Conservation (phyloP, 768 basidiomycete species). For the Pisolithus sp. region DNA sequence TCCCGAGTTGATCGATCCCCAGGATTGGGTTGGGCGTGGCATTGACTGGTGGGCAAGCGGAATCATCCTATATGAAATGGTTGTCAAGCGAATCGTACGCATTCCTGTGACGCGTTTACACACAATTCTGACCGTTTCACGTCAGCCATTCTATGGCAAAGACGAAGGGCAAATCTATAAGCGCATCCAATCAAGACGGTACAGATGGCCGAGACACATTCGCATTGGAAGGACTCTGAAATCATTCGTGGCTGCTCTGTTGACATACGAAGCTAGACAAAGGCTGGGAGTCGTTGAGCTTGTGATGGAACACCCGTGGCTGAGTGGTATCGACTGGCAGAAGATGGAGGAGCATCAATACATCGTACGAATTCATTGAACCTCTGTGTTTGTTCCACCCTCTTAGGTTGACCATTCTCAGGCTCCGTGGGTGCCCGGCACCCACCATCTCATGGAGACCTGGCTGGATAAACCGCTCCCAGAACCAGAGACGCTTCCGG, state of each 20-base stretch:
- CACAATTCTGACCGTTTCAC: not conserved
- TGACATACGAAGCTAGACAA: constrained; percentile 29
- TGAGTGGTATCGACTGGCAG: constrained; percentile 41
- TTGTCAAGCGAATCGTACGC: constrained; percentile 31
- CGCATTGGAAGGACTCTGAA: constrained; percentile 36
- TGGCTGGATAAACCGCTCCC: constrained; percentile 39
- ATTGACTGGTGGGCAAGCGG: constrained; percentile 56
- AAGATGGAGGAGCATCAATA: constrained; percentile 39
- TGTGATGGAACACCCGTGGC: constrained; percentile 40
- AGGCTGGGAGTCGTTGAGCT: constrained; percentile 35
- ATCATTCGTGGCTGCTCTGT: constrained; percentile 36
- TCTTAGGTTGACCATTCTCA: constrained; percentile 14
- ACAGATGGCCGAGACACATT: constrained; percentile 34
- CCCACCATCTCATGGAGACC: constrained; percentile 17
- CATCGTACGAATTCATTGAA: constrained; percentile 31
- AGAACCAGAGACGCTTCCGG: constrained; percentile 31
- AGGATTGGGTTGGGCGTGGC: constrained; percentile 20
- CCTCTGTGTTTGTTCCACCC: not conserved
- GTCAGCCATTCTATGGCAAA: constrained; percentile 23
- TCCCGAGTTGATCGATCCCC: constrained; percentile 36
- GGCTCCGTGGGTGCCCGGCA: constrained; percentile 38
- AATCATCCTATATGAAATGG: constrained; percentile 47
- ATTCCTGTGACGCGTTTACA: not conserved
- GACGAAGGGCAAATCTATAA: constrained; percentile 21
- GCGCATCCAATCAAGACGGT: constrained; percentile 23